Evolutionary conservation across 2,329 filamentous ascomycete species (phyloP).

Genomic region (Aspergillus quadrilineatus): DNA sequence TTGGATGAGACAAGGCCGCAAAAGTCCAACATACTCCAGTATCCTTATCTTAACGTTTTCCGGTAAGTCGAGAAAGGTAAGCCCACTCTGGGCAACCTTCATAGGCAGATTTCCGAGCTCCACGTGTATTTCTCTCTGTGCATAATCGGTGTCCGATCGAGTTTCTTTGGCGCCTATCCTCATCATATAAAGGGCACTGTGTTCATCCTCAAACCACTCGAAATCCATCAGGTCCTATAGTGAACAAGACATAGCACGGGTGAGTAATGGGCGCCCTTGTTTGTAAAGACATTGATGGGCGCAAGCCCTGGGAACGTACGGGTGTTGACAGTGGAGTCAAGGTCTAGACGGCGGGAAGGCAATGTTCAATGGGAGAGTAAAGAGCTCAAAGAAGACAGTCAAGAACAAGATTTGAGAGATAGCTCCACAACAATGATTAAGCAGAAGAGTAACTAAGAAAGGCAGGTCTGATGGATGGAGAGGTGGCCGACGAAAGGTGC

Average conservation of each 20-base stretch:
- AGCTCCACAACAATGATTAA: not conserved
- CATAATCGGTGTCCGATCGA: not conserved
- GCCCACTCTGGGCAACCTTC: not conserved
- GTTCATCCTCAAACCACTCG: not conserved
- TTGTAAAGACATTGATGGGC: not conserved
- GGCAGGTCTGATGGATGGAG: not conserved
- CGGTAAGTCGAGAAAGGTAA: slow-evolving; percentile 24
- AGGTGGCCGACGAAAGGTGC: not conserved
- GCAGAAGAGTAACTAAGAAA: not conserved
- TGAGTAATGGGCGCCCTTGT: not conserved
- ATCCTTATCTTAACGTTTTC: slow-evolving; percentile 20
- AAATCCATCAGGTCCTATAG: not conserved
- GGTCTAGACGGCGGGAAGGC: not conserved
- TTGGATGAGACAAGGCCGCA: slow-evolving; percentile 24
- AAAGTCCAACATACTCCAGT: slow-evolving; percentile 22
- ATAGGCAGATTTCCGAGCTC: not conserved
- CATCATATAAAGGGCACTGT: not conserved
- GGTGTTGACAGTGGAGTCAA: not conserved
- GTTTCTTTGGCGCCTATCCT: not conserved
- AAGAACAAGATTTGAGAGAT: not conserved
- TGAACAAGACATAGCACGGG: not conserved
- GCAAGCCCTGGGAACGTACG: not conserved
- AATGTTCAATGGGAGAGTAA: not conserved
- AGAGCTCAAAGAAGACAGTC: not conserved
- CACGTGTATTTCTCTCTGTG: not conserved